Conservation (phyloP, 768 basidiomycete genomes). For the Tulasnella sp. region DNA sequence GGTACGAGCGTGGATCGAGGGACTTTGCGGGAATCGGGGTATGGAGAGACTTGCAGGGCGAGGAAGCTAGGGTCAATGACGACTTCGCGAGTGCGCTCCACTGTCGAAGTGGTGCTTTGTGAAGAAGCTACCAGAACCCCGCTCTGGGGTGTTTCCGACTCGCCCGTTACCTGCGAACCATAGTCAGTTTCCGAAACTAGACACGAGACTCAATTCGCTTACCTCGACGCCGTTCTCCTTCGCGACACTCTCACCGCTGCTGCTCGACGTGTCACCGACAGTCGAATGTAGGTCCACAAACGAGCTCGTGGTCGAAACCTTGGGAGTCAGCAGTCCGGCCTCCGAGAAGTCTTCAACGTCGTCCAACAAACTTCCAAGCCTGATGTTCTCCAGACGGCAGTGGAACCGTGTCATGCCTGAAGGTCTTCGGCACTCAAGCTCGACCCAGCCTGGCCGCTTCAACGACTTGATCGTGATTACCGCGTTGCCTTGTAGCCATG, state of each 20-base stretch:
- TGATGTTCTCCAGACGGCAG: slow-evolving; percentile 84
- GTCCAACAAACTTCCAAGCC: slow-evolving; percentile 62
- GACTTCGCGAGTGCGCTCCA: slow-evolving; percentile 48
- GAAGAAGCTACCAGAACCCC: not conserved
- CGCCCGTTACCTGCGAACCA: not conserved
- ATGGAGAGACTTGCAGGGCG: slow-evolving; percentile 79
- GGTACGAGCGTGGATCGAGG: slow-evolving; percentile 45
- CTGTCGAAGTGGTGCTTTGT: not conserved
- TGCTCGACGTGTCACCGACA: not conserved
- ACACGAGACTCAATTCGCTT: not conserved
- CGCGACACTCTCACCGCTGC: not conserved
- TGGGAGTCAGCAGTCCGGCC: slow-evolving; percentile 33
- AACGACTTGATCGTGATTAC: slow-evolving; percentile 78
- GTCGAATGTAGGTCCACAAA: slow-evolving; percentile 3
- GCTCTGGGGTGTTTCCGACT: not conserved
- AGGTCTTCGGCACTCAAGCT: slow-evolving; percentile 76
- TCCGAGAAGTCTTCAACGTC: slow-evolving; percentile 34
- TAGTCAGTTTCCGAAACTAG: not conserved
- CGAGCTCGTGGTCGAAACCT: slow-evolving; percentile 8
- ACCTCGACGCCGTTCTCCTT: not conserved
- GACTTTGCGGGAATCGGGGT: slow-evolving; percentile 51
- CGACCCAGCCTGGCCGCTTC: slow-evolving; percentile 77
- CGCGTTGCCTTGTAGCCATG: slow-evolving; percentile 83
- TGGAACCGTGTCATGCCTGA: slow-evolving; percentile 85
- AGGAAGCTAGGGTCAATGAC: slow-evolving; percentile 80